phyloP scores from a whole-genome alignment of 164 flowering plant genomes.

The Magnolia sinica region DNA sequence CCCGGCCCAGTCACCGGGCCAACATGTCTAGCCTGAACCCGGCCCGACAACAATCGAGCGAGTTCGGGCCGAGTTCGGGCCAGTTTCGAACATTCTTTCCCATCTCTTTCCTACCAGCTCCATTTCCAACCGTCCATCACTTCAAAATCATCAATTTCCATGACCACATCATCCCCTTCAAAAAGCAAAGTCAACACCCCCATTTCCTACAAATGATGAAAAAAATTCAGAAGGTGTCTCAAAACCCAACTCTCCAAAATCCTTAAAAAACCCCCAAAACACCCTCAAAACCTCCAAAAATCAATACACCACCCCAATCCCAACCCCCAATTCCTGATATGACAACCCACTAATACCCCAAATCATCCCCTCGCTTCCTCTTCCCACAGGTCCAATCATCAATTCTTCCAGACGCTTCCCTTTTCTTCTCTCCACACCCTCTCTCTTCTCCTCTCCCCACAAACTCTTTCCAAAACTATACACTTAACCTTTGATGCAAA shows the following conservation, averaged over 20 bases:
- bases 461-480: slow-evolving; percentile 85
- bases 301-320: neutral
- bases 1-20: too few relatives aligned
- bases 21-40: too few relatives aligned
- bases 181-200: too few relatives aligned
- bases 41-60: too few relatives aligned
- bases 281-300: neutral
- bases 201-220: neutral
- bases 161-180: too few relatives aligned
- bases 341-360: neutral
- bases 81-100: too few relatives aligned
- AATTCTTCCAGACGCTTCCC: slow-evolving; percentile 81
- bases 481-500: slow-evolving; percentile 81
- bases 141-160: too few relatives aligned
- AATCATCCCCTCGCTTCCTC: slow-evolving; percentile 27
- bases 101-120: too few relatives aligned
- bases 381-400: slow-evolving; percentile 62
- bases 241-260: neutral
- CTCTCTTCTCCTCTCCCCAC: slow-evolving; percentile 87
- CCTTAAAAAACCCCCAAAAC: neutral
- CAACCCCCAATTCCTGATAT: too few relatives aligned
- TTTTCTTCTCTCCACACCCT: slow-evolving; percentile 65
- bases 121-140: too few relatives aligned
- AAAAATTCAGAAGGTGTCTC: neutral
- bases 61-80: too few relatives aligned